Percentiles rank a stretch among this genome's conserved stretches.
phyloP scores from a whole-genome alignment of 2,329 filamentous ascomycete genomes.

The Sclerotinia subarctica region DNA sequence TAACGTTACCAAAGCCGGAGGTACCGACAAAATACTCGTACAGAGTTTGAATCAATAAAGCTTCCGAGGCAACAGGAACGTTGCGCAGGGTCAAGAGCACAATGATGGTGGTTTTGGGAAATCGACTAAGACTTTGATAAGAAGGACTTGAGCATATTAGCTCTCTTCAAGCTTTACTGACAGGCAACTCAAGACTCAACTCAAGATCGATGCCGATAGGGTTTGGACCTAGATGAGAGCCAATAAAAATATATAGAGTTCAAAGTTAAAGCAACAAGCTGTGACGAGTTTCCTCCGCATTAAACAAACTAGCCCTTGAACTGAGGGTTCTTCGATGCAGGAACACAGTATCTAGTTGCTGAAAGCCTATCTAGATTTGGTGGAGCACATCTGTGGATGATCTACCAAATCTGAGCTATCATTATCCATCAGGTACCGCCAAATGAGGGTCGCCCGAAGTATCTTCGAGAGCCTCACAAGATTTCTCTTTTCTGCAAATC shows the following conservation, averaged over 20 bases:
- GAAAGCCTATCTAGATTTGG: conserved; percentile 20
- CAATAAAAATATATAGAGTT: conserved; percentile 2
- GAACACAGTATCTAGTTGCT: conserved; percentile 20
- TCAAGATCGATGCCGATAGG: conserved; percentile 5
- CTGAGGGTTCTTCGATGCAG: conserved; percentile 16
- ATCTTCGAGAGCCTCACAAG: conserved; percentile 20
- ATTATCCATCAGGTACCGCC: conserved; percentile 22
- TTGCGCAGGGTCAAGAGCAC: conserved; percentile 21
- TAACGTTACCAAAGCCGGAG: conserved; percentile 29
- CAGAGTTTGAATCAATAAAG: conserved; percentile 27
- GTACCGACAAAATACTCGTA: conserved; percentile 27
- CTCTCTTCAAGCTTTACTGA: conserved; percentile 29
- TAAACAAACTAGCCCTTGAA: conserved; percentile 13
- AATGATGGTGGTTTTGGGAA: conserved; percentile 6
- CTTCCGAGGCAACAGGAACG: conserved; percentile 24
- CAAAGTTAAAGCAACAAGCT: conserved; percentile 22
- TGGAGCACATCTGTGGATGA: conserved; percentile 14
- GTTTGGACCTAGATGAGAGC: not conserved
- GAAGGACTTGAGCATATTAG: conserved; percentile 24
- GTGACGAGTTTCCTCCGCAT: conserved; percentile 22
- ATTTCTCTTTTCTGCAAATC: conserved; percentile 10
- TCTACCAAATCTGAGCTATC: conserved; percentile 22
- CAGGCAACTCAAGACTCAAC: conserved; percentile 24
- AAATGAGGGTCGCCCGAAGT: conserved; percentile 12
- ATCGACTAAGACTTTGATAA: conserved; percentile 19